phyloP scores from a whole-genome alignment of 139 green algal genomes.

The Tetradesmus lagerheimii region DNA sequence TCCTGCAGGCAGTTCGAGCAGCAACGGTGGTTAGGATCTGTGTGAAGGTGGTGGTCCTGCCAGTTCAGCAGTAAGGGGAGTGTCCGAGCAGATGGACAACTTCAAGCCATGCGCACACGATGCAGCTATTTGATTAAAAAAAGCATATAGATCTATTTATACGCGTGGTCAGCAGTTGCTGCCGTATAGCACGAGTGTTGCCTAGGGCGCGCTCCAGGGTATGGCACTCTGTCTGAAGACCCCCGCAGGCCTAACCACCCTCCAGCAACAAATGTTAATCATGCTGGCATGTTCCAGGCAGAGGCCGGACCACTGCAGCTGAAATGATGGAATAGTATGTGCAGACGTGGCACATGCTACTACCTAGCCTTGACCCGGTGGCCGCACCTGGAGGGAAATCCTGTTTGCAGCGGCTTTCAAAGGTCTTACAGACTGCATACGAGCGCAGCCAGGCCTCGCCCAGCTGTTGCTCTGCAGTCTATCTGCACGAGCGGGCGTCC shows the following conservation, averaged over 20 bases:
- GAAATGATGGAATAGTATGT: background rate
- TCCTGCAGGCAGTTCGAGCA: background rate
- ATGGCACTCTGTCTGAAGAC: background rate
- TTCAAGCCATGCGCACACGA: too few species aligned
- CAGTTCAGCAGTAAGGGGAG: background rate
- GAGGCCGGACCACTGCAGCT: background rate
- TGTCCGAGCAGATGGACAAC: background rate
- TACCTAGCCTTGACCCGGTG: background rate
- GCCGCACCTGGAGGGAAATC: background rate
- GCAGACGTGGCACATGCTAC: conserved; percentile 2
- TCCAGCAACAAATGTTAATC: background rate
- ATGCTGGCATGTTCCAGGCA: background rate
- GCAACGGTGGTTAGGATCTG: background rate
- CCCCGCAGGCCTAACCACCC: background rate
- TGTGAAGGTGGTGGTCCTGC: background rate
- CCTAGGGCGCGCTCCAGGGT: background rate
- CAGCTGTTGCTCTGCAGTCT: background rate
- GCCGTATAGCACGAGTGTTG: background rate
- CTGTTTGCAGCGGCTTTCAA: background rate
- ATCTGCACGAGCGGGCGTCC: background rate
- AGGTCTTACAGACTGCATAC: background rate
- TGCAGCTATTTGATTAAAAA: too few species aligned
- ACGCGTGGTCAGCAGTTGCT: background rate
- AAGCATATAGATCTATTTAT: too few species aligned
- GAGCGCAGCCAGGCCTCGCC: background rate